Evolutionary conservation across 2,329 filamentous ascomycete species (phyloP).

Genomic region (Pseudogymnoascus sp.): DNA sequence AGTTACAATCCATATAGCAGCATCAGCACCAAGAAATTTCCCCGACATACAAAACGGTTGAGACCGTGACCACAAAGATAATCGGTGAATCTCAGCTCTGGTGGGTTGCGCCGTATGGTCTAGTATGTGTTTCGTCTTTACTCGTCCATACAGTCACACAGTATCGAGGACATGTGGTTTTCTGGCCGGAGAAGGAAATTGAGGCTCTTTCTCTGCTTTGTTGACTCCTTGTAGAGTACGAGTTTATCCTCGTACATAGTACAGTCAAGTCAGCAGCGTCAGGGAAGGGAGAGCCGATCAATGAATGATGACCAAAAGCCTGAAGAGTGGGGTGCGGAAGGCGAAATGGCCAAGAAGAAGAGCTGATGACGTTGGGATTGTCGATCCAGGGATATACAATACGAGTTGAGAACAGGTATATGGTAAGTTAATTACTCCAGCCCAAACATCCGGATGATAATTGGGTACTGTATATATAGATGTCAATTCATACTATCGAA

Average conservation of each 20-base stretch:
- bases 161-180: neutral
- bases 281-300: neutral
- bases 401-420: neutral
- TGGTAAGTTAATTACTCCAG: neutral
- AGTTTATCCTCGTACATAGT: neutral
- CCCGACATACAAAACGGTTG: too few species aligned
- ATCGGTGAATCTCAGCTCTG: neutral
- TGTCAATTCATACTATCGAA: neutral
- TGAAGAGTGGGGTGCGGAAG: neutral
- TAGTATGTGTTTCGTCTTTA: neutral
- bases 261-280: neutral
- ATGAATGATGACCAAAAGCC: neutral
- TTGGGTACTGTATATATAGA: neutral
- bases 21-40: too few species aligned
- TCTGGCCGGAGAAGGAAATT: neutral
- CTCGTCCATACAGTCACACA: neutral
- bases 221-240: neutral
- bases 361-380: neutral
- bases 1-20: neutral
- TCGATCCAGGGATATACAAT: neutral
- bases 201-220: neutral
- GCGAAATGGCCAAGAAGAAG: slow-evolving; percentile 1
- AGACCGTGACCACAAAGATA: neutral
- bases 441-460: neutral
- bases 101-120: neutral